These are phyloP conservation scores for Pholiota conissans DNA, from an alignment of 768 basidiomycete species.

Conservation along the genomic window DNA sequence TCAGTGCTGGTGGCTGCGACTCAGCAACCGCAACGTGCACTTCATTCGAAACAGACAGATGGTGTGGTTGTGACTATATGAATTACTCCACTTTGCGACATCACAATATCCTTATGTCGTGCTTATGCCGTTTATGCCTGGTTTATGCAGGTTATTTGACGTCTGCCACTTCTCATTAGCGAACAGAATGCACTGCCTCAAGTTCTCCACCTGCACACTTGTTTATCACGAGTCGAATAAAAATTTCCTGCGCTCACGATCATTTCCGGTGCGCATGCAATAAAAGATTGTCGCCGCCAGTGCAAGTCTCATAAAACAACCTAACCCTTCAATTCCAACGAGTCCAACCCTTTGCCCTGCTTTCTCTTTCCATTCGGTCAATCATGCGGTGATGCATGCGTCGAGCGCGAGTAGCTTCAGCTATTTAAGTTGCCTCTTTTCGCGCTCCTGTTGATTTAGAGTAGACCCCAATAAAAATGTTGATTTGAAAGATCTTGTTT, in stretches of 20 bases:
- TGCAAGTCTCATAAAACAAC: not conserved
- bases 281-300: not conserved
- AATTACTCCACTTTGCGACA: too few relatives aligned
- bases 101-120: too few relatives aligned
- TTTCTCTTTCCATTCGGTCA: not conserved
- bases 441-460: too few relatives aligned
- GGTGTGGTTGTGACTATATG: too few relatives aligned
- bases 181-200: not conserved
- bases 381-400: too few relatives aligned
- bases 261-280: conserved; percentile 47
- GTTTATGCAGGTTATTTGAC: not conserved
- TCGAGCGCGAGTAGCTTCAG: too few relatives aligned
- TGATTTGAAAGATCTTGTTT: too few relatives aligned
- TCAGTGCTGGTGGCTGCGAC: not conserved
- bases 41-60: not conserved
- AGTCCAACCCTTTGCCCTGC: not conserved
- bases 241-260: conserved; percentile 1
- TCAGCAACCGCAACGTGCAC: not conserved
- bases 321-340: not conserved
- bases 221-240: not conserved
- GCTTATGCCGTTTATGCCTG: too few relatives aligned
- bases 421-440: too few relatives aligned
- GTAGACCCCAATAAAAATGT: too few relatives aligned
- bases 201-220: not conserved
- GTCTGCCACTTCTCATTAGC: not conserved